Conservation (phyloP, 2,329 filamentous ascomycete species). For the Hysterium pulicare region DNA sequence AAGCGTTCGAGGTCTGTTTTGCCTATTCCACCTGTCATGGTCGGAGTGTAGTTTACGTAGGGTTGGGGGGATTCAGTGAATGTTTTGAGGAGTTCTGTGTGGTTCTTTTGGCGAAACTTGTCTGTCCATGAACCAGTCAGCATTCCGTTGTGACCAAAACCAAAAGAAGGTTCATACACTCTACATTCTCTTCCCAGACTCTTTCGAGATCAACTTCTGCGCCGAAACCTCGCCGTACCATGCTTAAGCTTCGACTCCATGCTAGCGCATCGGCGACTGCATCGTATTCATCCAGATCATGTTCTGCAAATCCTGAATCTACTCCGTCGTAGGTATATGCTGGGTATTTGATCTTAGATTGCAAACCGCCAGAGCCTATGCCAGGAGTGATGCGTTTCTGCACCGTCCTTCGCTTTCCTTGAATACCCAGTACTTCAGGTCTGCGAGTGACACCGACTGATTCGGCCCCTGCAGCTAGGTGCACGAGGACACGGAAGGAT, state of each 20-base stretch:
- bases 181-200: constrained; percentile 42
- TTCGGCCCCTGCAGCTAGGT: constrained; percentile 47
- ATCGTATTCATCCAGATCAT: constrained; percentile 66
- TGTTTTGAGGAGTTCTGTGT: constrained; percentile 37
- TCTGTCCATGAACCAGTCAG: constrained; percentile 26
- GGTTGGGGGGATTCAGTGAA: constrained; percentile 35
- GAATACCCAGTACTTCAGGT: constrained; percentile 52
- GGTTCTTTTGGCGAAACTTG: constrained; percentile 34
- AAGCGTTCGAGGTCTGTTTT: constrained; percentile 46
- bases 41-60: constrained; percentile 43
- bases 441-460: constrained; percentile 47
- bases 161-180: constrained; percentile 29
- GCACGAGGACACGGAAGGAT: constrained; percentile 51
- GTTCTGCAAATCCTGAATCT: constrained; percentile 67
- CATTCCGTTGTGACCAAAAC: too few species aligned
- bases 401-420: constrained; percentile 48
- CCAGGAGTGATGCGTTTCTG: constrained; percentile 50
- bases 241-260: constrained; percentile 62
- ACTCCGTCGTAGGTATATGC: constrained; percentile 55
- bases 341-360: constrained; percentile 41
- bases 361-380: constrained; percentile 48
- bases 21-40: constrained; percentile 46
- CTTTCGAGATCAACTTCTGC: constrained; percentile 46
- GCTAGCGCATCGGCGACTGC: constrained; percentile 62
- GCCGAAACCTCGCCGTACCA: constrained; percentile 59